phyloP scores from a whole-genome alignment of 225 moss, liverwort and hornwort genomes.

The Physcomitrellopsis africana region DNA sequence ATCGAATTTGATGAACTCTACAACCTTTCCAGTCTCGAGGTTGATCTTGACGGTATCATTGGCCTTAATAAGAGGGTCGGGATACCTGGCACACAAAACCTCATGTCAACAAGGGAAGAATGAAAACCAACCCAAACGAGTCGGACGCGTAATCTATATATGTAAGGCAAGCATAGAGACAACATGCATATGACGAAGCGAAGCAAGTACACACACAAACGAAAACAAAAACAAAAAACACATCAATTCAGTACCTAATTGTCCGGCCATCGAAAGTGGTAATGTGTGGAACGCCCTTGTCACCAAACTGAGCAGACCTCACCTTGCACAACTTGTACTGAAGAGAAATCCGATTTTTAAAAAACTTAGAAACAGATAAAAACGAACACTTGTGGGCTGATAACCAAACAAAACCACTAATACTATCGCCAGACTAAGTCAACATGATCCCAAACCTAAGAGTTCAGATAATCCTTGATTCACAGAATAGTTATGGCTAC shows the following conservation, averaged over 20 bases:
- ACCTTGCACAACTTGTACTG: constrained; percentile 80
- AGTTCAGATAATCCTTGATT: too few relatives aligned
- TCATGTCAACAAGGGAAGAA: background rate
- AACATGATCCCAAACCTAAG: background rate
- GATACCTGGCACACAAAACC: constrained; percentile 38
- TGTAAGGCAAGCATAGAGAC: too few relatives aligned
- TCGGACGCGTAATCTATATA: too few relatives aligned
- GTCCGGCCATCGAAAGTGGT: constrained; percentile 67
- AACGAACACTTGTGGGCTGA: too few relatives aligned
- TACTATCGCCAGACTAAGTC: too few relatives aligned
- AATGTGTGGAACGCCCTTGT: constrained; percentile 65
- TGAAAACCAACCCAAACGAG: background rate
- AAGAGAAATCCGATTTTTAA: background rate
- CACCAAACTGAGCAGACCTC: constrained; percentile 55
- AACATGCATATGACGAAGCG: background rate
- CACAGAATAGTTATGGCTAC: too few relatives aligned
- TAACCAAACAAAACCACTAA: too few relatives aligned
- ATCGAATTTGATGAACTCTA: constrained; percentile 69
- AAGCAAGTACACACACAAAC: background rate
- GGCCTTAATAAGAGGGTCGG: constrained; percentile 67
- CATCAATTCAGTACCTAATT: constrained; percentile 22
- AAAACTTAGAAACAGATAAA: too few relatives aligned
- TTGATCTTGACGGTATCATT: constrained; percentile 69
- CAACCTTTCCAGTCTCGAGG: constrained; percentile 66
- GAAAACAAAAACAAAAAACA: too few relatives aligned